Evolutionary conservation across 768 basidiomycete genomes (phyloP), one percentile per base, ranked within the genome.

Genomic region (Boletus tomentosulus): DNA sequence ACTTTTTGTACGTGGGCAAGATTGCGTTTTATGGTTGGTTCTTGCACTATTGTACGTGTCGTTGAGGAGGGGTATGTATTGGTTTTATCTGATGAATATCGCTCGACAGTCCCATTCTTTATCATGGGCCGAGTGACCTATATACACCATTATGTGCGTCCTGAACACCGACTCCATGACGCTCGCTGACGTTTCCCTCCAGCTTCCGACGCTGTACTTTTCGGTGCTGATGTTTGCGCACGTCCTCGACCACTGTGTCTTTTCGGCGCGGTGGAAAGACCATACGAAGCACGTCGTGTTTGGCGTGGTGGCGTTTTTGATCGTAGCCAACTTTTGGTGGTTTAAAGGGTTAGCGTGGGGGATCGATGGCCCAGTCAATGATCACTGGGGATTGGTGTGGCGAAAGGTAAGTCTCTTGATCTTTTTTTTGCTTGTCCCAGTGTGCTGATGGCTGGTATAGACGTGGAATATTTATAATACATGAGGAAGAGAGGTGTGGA

Each of bases 101-200:
- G 10, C 4, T 48, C 22, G 59, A 10, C 61, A 97, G 95, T 87
- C 24, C 96, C 96, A 2, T 99, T 98, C 85, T 74, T 98, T 60
- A 85, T 98, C 74, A 99, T 99, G 97, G 95, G 92, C 22, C 91
- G 94, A 55, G 91, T 94, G 4, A 97, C 94, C 30, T 98, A 98
- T 62, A 74, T 98, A 27, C 96, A 98, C 70, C 94, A 97, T 76
- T 98, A 96, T 67, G 92, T 95, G 61, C 59, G 89, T 81, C 27
- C 12, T 7, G 39, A 11, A 1, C 1, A 31, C 5, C 15, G 6
- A n/a, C 16, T 33, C 45, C 11, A 3, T 27, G 9, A 22, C 7
- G 15, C 3, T 33, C 5, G 4, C 13, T 56, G 46, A 60, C 10
- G 24, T 22, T 6, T 34, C 6, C 4, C 12, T 33, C 22, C 62